Conservation (phyloP, 495 filamentous ascomycete species). For the Alectoria sarmentosa region DNA sequence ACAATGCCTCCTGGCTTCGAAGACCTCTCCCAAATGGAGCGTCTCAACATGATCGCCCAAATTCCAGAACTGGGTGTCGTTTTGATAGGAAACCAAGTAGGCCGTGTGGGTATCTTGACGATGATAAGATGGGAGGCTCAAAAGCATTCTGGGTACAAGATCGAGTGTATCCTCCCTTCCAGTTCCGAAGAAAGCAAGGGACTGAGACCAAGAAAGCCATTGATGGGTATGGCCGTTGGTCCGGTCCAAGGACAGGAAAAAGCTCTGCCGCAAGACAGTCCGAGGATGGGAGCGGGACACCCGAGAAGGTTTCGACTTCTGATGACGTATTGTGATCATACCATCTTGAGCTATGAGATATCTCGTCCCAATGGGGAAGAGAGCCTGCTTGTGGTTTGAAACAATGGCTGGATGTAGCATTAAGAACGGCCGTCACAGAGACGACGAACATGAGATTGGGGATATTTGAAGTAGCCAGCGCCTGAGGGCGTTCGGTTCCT, state of each 20-base stretch:
- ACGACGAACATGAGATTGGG: neutral
- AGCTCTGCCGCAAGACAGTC: neutral
- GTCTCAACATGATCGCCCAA: constrained; percentile 68
- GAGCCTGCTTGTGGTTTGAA: constrained; percentile 11
- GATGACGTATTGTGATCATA: constrained; percentile 68
- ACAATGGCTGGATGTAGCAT: neutral
- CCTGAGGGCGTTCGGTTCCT: too few species aligned
- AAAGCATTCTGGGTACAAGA: constrained; percentile 41
- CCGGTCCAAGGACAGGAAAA: constrained; percentile 53
- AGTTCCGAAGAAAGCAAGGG: constrained; percentile 38
- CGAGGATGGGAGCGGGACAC: neutral
- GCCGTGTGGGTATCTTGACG: constrained; percentile 66
- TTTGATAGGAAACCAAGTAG: constrained; percentile 62
- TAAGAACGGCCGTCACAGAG: neutral
- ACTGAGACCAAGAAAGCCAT: constrained; percentile 37
- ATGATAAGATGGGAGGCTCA: constrained; percentile 45
- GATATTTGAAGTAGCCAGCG: neutral
- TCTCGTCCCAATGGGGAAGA: neutral
- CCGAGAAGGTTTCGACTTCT: constrained; percentile 59
- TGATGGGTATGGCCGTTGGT: constrained; percentile 50
- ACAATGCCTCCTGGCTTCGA: constrained; percentile 33
- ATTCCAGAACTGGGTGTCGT: constrained; percentile 76
- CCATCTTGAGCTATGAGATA: constrained; percentile 77
- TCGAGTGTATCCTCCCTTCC: constrained; percentile 53
- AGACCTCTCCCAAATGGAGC: constrained; percentile 45